These are phyloP conservation scores for Erythrobasidium hasegawianum DNA, from an alignment of 1,284 basidiomycete species.

Conservation along the genomic window DNA sequence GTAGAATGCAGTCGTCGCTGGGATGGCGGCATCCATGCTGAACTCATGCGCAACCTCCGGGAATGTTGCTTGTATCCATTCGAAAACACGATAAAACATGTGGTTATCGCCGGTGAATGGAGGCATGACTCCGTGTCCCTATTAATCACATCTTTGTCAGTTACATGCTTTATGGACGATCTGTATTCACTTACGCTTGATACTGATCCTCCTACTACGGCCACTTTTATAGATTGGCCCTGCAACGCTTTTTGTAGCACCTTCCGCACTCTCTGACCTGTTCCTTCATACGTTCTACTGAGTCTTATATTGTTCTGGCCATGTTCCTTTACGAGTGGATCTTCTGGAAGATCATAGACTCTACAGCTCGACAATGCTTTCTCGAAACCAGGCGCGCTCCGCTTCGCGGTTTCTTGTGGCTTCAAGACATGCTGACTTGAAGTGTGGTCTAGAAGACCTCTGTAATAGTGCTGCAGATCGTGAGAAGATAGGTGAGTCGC, in stretches of 20 bases:
- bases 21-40: slow-evolving; percentile 24
- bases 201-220: slow-evolving; percentile 38
- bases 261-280: slow-evolving; percentile 37
- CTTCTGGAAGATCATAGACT: slow-evolving; percentile 26
- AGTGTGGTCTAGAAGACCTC: neutral
- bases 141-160: neutral
- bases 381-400: slow-evolving; percentile 22
- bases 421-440: slow-evolving; percentile 5
- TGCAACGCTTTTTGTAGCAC: slow-evolving; percentile 39
- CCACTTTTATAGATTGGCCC: slow-evolving; percentile 40
- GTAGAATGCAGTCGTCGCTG: slow-evolving; percentile 28
- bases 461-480: slow-evolving; percentile 1
- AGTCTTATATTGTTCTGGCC: slow-evolving; percentile 40
- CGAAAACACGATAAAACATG: slow-evolving; percentile 21
- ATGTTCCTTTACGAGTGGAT: slow-evolving; percentile 38
- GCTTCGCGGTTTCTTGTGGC: neutral
- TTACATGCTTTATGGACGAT: too few relatives aligned
- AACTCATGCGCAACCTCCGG: slow-evolving; percentile 18
- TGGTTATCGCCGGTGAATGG: slow-evolving; percentile 24
- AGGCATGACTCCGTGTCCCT: slow-evolving; percentile 27
- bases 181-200: slow-evolving; percentile 23
- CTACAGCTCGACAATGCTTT: slow-evolving; percentile 22
- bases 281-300: slow-evolving; percentile 39
- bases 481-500: neutral
- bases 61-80: slow-evolving; percentile 35